A percentile compares a stretch with the other conserved stretches of the same genome.
Conservation (phyloP, 768 basidiomycete species). For the Hypholoma sublateritium region DNA sequence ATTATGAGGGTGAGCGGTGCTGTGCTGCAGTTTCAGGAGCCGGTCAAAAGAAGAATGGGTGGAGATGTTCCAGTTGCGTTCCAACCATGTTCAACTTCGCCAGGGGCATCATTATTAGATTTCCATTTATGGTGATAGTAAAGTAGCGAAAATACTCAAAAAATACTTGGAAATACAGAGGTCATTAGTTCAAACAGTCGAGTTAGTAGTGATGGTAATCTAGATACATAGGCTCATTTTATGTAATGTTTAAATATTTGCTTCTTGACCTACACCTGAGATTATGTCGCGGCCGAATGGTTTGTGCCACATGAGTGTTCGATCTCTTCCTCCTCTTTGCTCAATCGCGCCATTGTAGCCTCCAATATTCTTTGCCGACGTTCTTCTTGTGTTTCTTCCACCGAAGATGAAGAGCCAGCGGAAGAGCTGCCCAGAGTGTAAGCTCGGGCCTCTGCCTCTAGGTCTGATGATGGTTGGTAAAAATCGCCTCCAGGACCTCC, state of each 20-base stretch:
- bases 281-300: not conserved
- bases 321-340: constrained; percentile 67
- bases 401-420: constrained; percentile 6
- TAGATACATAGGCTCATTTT: too few relatives aligned
- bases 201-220: too few relatives aligned
- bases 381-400: constrained; percentile 54
- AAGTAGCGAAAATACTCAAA: not conserved
- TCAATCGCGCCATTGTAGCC: constrained; percentile 61
- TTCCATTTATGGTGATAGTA: not conserved
- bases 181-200: too few relatives aligned
- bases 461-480: constrained; percentile 54
- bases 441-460: constrained; percentile 54
- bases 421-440: constrained; percentile 52
- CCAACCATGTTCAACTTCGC: not conserved
- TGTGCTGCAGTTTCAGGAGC: not conserved
- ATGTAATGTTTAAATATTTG: not conserved
- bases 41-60: too few relatives aligned
- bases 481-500: constrained; percentile 32
- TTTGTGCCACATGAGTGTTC: constrained; percentile 70
- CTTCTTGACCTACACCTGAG: not conserved
- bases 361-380: constrained; percentile 53
- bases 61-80: not conserved
- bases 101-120: constrained; percentile 2
- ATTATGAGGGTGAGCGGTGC: not conserved
- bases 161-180: too few relatives aligned